phyloP scores from a whole-genome alignment of 2,329 filamentous ascomycete genomes.

The Paecilomyces formosus region DNA sequence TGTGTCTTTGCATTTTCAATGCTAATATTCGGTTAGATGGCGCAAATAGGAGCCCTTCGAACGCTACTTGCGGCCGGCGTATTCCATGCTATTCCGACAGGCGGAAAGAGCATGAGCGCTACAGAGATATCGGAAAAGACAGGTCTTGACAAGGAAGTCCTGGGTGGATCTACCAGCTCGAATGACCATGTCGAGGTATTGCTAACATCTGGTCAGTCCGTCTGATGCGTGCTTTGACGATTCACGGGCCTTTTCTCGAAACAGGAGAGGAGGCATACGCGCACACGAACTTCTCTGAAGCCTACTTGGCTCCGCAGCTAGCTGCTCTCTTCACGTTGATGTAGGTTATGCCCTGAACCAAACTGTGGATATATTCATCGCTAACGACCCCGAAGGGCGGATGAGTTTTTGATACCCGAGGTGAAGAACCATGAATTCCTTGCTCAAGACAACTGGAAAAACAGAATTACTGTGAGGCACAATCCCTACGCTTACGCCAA shows the following conservation, averaged over 20 bases:
- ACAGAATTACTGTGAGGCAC: constrained; percentile 6
- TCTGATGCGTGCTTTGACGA: background rate
- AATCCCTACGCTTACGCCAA: constrained; percentile 12
- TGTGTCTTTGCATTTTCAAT: no score
- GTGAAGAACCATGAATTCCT: constrained; percentile 11
- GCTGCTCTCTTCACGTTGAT: background rate
- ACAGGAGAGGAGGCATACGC: background rate
- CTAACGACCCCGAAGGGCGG: constrained; percentile 1
- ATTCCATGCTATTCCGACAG: background rate
- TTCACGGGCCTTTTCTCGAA: background rate
- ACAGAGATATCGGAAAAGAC: background rate
- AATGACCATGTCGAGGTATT: no score
- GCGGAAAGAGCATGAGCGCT: background rate
- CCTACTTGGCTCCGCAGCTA: background rate
- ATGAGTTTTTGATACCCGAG: constrained; percentile 8
- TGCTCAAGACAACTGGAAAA: constrained; percentile 9
- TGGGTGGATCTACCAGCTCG: background rate
- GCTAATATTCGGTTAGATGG: background rate
- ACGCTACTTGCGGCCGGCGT: background rate
- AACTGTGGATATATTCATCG: no score
- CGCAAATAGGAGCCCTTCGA: background rate
- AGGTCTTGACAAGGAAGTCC: background rate
- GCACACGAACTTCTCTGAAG: background rate
- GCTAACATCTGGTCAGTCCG: background rate
- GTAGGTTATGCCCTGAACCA: background rate